Evolutionary conservation across 306 rosid genomes (phyloP).

Genomic region (Argentina anserina): DNA sequence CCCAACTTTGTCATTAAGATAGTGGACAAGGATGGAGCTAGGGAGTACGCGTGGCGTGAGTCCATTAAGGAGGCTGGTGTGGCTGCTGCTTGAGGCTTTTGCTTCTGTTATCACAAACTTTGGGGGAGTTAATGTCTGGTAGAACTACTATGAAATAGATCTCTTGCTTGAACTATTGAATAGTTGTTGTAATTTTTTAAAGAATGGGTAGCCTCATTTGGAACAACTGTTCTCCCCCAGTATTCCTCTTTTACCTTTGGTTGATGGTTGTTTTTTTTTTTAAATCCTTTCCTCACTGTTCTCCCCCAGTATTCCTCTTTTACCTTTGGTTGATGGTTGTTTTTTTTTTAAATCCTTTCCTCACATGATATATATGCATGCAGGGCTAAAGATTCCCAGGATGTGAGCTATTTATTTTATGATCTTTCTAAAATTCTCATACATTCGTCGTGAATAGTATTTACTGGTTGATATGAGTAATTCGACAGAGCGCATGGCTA

Average conservation of each 20-base stretch:
- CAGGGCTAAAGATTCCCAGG: not conserved
- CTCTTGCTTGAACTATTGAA: slow-evolving; percentile 8
- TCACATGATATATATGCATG: not conserved
- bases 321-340: no score
- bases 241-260: not conserved
- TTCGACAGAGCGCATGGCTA: not conserved
- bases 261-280: not conserved
- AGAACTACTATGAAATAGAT: slow-evolving; percentile 10
- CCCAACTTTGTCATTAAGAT: slow-evolving; percentile 95
- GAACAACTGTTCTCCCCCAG: not conserved
- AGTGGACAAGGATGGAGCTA: slow-evolving; percentile 90
- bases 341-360: no score
- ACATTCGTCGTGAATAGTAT: not conserved
- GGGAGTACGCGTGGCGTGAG: slow-evolving; percentile 80
- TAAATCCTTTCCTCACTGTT: no score
- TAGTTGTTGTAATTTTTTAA: not conserved
- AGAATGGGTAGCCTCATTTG: slow-evolving; percentile 1
- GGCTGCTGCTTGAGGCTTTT: slow-evolving; percentile 45
- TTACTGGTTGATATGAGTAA: not conserved
- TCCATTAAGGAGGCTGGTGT: slow-evolving; percentile 49
- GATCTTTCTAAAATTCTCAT: not conserved
- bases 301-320: no score
- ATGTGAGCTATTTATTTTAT: not conserved
- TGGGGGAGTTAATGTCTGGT: not conserved
- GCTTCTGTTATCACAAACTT: not conserved